phyloP scores from a whole-genome alignment of 2,329 filamentous ascomycete species.

The Alternaria sp. region DNA sequence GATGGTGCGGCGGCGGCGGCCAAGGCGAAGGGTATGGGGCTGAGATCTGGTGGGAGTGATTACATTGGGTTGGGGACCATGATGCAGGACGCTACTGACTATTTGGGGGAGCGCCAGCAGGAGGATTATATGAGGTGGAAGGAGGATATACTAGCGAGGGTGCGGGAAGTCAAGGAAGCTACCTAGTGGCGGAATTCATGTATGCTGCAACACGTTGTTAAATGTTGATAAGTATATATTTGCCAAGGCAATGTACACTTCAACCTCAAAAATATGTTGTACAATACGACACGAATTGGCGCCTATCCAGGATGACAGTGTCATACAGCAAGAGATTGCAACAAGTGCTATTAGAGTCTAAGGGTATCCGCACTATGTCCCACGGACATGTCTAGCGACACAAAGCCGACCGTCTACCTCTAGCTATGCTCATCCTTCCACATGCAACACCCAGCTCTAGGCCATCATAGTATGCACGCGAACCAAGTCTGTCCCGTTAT shows the following conservation, averaged over 20 bases:
- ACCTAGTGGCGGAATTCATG: background rate
- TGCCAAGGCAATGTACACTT: background rate
- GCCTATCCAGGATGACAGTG: background rate
- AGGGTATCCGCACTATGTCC: background rate
- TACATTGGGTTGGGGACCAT: constrained; percentile 65
- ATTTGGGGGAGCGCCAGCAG: constrained; percentile 68
- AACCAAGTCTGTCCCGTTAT: background rate
- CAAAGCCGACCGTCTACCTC: background rate
- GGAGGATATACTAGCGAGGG: constrained; percentile 62
- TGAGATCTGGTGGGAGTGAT: constrained; percentile 53
- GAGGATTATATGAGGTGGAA: constrained; percentile 71
- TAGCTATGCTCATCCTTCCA: background rate
- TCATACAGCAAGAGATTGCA: background rate
- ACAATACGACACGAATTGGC: background rate
- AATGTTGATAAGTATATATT: background rate
- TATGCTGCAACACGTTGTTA: background rate
- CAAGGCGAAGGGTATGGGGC: constrained; percentile 46
- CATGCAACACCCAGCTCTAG: background rate
- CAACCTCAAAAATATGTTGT: too few species aligned
- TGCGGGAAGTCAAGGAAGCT: constrained; percentile 56
- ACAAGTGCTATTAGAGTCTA: background rate
- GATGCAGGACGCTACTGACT: constrained; percentile 78
- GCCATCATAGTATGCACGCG: background rate
- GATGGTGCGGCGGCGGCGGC: constrained; percentile 23
- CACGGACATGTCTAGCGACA: background rate